A percentile compares a stretch with the other conserved stretches of the same genome.
phyloP scores from a whole-genome alignment of 306 rosid species.

The Cyclanthera cordifolia region DNA sequence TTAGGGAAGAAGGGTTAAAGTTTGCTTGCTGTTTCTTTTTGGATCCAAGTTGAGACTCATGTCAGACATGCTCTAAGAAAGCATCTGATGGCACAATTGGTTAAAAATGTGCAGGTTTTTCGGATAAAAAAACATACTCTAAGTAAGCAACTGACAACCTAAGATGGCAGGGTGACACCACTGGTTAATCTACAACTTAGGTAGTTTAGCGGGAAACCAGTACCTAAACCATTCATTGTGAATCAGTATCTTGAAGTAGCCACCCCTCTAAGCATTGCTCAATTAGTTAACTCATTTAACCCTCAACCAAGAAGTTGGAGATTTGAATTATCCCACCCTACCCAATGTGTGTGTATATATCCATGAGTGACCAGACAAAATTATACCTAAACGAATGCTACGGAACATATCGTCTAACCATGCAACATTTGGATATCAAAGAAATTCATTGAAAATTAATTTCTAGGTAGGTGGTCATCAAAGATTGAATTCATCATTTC shows the following conservation, averaged over 20 bases:
- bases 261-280: not conserved
- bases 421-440: too few relatives aligned
- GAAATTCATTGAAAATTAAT: too few relatives aligned
- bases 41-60: not conserved
- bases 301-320: not conserved
- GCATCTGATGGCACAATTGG: not conserved
- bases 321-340: not conserved
- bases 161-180: not conserved
- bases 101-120: not conserved
- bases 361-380: too few relatives aligned
- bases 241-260: not conserved
- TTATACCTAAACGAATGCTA: too few relatives aligned
- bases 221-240: not conserved
- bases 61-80: not conserved
- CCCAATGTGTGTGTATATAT: too few relatives aligned
- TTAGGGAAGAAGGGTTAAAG: not conserved
- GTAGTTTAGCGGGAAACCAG: not conserved
- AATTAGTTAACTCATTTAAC: not conserved
- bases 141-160: not conserved
- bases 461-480: too few relatives aligned
- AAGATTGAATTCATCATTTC: too few relatives aligned
- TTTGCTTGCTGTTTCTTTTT: not conserved
- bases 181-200: not conserved
- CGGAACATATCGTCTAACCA: too few relatives aligned
- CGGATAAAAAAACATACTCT: not conserved